phyloP scores from a whole-genome alignment of 441 rosid genomes.

The Lagerstroemia fauriei region DNA sequence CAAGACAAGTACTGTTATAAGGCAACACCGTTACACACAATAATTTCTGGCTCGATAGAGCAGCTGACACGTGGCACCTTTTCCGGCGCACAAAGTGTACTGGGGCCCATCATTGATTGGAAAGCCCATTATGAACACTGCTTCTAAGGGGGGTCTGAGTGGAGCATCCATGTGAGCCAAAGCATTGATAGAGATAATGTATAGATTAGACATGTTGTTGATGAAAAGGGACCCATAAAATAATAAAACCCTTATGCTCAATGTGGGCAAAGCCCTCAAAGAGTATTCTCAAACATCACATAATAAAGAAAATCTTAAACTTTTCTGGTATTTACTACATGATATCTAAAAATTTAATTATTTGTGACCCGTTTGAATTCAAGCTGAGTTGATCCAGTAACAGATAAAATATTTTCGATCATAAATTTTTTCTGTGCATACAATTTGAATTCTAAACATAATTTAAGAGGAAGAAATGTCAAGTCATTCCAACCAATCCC shows the following conservation, averaged over 20 bases:
- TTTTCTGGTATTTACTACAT: too few relatives aligned
- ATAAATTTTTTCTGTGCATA: too few relatives aligned
- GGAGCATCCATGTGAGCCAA: slow-evolving; percentile 36
- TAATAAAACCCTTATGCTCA: neutral
- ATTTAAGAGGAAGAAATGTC: neutral
- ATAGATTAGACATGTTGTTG: neutral
- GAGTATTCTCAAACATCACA: slow-evolving; percentile 43
- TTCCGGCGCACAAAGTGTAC: slow-evolving; percentile 42
- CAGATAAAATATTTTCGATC: neutral
- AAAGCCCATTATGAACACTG: slow-evolving; percentile 32
- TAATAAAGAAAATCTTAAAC: slow-evolving; percentile 2
- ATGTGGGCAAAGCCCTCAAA: slow-evolving; percentile 25
- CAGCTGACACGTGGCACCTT: slow-evolving; percentile 41
- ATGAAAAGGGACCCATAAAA: neutral
- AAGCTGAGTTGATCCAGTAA: too few relatives aligned
- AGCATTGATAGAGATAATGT: neutral
- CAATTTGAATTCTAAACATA: neutral
- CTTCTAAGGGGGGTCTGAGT: slow-evolving; percentile 32
- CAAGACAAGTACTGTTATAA: too few relatives aligned
- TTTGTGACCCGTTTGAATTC: too few relatives aligned
- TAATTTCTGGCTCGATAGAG: neutral
- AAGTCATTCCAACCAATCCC: slow-evolving; percentile 14
- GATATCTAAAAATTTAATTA: too few relatives aligned
- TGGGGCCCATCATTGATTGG: slow-evolving; percentile 41
- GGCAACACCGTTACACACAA: too few relatives aligned